Conservation (phyloP, 1,284 basidiomycete genomes). For the Rhodotorula glutinis region DNA sequence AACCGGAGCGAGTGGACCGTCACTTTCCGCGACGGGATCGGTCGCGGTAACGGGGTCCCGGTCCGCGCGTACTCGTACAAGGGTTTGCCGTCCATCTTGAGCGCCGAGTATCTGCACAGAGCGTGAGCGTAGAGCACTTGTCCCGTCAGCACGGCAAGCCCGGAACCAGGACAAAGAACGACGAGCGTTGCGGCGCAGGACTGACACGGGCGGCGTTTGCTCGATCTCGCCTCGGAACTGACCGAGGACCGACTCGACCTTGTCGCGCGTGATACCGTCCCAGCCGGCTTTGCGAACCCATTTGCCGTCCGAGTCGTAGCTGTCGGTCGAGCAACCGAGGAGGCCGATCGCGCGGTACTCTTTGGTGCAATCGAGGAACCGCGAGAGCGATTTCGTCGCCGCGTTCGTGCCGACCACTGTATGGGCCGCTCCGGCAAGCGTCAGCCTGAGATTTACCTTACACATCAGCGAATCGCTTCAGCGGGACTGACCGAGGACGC, state of each 20-base stretch:
- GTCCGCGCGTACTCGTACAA: constrained; percentile 94
- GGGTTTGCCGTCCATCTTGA: constrained; percentile 97
- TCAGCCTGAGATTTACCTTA: too few species aligned
- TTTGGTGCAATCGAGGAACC: constrained; percentile 89
- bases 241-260: constrained; percentile 68
- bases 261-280: constrained; percentile 75
- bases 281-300: constrained; percentile 69
- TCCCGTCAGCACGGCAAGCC: too few species aligned
- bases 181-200: constrained; percentile 27
- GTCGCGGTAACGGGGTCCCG: constrained; percentile 82
- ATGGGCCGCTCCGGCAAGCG: too few species aligned
- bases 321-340: constrained; percentile 89
- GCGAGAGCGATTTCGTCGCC: constrained; percentile 81
- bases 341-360: constrained; percentile 89
- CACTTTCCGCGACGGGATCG: constrained; percentile 82
- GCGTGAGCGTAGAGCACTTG: not conserved
- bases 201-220: constrained; percentile 88
- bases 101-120: constrained; percentile 87
- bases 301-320: constrained; percentile 85
- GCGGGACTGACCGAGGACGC: constrained; percentile 72
- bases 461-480: too few species aligned
- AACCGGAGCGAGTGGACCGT: constrained; percentile 76
- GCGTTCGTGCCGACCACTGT: constrained; percentile 84
- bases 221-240: constrained; percentile 81
- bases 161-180: too few species aligned